Percentiles rank a stretch among this genome's conserved stretches.
Evolutionary conservation across 2,329 filamentous ascomycete genomes (phyloP).

Genomic region (Diaporthe sp.): DNA sequence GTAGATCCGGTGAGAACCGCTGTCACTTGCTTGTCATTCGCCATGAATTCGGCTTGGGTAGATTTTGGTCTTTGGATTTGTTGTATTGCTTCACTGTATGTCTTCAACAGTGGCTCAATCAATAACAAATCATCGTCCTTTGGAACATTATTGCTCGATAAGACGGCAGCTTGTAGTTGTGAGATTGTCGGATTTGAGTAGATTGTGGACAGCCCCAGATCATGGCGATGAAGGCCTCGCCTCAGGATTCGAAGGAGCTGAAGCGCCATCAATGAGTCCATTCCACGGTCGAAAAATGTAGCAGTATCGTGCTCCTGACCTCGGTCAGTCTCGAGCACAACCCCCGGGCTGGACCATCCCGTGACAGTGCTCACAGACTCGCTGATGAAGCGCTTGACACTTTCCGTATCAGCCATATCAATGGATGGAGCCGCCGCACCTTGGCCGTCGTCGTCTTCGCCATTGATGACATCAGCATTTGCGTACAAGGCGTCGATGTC

Average conservation of each 20-base stretch:
- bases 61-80: background rate
- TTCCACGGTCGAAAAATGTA: constrained; percentile 42
- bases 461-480: background rate
- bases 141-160: background rate
- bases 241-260: constrained; percentile 37
- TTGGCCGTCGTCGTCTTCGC: background rate
- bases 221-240: background rate
- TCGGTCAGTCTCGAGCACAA: background rate
- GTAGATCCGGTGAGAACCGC: constrained; percentile 48
- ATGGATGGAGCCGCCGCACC: constrained; percentile 1
- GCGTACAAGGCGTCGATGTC: constrained; percentile 26
- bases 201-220: background rate
- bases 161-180: background rate
- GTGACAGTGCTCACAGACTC: background rate
- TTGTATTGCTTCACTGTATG: background rate
- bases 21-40: background rate
- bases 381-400: background rate
- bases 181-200: background rate
- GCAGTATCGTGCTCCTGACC: background rate
- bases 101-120: background rate
- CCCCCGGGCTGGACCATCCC: constrained; percentile 36
- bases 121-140: background rate
- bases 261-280: constrained; percentile 44
- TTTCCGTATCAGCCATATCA: background rate
- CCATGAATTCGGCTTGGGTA: too few relatives aligned